A percentile compares a stretch with the other conserved stretches of the same genome.
Conservation (phyloP, 2,329 filamentous ascomycete species). For the Fusarium sp. region DNA sequence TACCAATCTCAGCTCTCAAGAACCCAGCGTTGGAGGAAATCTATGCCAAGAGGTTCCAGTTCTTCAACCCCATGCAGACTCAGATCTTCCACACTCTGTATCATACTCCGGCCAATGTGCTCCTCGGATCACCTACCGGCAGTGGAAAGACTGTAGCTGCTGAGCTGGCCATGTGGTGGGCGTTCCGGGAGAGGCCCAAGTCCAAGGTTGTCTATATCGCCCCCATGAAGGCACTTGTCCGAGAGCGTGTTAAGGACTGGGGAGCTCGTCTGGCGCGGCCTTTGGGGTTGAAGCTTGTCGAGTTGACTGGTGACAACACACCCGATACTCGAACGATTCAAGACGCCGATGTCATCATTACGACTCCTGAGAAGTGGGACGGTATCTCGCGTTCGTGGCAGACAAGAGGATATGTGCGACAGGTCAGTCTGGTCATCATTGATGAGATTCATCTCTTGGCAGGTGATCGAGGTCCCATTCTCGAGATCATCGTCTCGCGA, state of each 20-base stretch:
- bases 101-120: constrained; percentile 89
- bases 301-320: constrained; percentile 96
- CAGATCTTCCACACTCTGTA: constrained; percentile 98
- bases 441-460: constrained; percentile 99
- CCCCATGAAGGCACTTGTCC: constrained; percentile 98
- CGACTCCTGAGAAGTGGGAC: constrained; percentile 99
- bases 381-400: constrained; percentile 99
- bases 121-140: constrained; percentile 94
- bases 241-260: constrained; percentile 97
- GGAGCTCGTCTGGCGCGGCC: constrained; percentile 81
- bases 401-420: constrained; percentile 93
- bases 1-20: constrained; percentile 88
- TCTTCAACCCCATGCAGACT: constrained; percentile 99
- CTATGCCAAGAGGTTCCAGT: constrained; percentile 90
- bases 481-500: constrained; percentile 92
- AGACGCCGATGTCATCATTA: constrained; percentile 97
- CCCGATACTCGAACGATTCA: constrained; percentile 96
- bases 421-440: constrained; percentile 96
- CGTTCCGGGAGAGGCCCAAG: constrained; percentile 91
- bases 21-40: constrained; percentile 89
- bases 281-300: constrained; percentile 90
- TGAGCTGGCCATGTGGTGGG: constrained; percentile 99
- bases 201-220: constrained; percentile 99
- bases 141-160: constrained; percentile 98
- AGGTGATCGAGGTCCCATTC: constrained; percentile 94